Evolutionary conservation across 2,329 filamentous ascomycete species (phyloP).

Genomic region (Paracoccidioides brasiliensis): DNA sequence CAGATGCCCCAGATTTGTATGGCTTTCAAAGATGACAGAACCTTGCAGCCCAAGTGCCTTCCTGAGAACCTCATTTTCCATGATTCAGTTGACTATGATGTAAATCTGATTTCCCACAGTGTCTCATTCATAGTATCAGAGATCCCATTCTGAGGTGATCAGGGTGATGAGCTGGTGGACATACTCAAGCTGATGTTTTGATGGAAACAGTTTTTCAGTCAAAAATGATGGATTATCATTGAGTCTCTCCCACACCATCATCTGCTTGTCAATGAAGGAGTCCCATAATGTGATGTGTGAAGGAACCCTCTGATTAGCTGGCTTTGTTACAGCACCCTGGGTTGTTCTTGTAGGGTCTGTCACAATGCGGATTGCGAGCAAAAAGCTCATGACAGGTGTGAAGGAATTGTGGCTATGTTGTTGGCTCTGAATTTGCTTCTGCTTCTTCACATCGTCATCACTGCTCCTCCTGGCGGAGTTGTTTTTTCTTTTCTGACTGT

Average conservation of each 20-base stretch:
- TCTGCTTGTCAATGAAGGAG: slow-evolving; percentile 3
- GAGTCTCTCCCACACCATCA: slow-evolving; percentile 5
- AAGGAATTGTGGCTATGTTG: slow-evolving; percentile 3
- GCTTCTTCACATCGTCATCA: slow-evolving; percentile 2
- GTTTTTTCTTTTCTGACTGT: neutral
- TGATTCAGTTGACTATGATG: slow-evolving; percentile 20
- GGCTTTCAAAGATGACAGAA: slow-evolving; percentile 26
- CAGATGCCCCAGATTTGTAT: slow-evolving; percentile 21
- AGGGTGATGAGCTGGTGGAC: slow-evolving; percentile 13
- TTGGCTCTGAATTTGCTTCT: slow-evolving; percentile 3
- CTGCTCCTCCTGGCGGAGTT: neutral
- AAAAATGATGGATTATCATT: slow-evolving; percentile 5
- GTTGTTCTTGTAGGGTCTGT: slow-evolving; percentile 10
- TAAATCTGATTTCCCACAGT: slow-evolving; percentile 26
- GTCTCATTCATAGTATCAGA: slow-evolving; percentile 24
- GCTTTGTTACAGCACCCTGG: slow-evolving; percentile 9
- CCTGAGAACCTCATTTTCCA: slow-evolving; percentile 18
- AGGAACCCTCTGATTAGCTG: slow-evolving; percentile 7
- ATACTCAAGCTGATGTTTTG: slow-evolving; percentile 8
- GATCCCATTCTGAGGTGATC: slow-evolving; percentile 25
- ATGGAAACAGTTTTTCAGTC: slow-evolving; percentile 6
- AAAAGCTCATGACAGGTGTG: slow-evolving; percentile 9
- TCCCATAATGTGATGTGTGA: slow-evolving; percentile 7
- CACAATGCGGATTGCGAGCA: slow-evolving; percentile 5
- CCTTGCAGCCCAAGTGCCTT: slow-evolving; percentile 20